Percentiles rank a stretch among this genome's conserved stretches.
phyloP scores from a whole-genome alignment of 345 rosid species.

The Eucalyptus sideroxylon region DNA sequence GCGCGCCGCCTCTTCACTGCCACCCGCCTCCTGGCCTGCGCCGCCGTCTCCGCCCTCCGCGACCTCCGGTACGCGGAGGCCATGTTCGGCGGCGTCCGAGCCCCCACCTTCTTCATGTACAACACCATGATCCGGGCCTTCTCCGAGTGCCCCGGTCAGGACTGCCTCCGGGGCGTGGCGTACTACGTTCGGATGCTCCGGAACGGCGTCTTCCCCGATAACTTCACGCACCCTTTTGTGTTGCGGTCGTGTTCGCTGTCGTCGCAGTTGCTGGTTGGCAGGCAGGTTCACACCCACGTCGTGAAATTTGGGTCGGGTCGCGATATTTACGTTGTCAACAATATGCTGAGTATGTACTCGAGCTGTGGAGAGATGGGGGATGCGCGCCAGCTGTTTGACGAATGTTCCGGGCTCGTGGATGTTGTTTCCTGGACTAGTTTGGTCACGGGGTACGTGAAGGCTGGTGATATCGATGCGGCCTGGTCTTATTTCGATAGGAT shows the following conservation, averaged over 20 bases:
- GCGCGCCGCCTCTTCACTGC: not conserved
- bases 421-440: conserved; percentile 1
- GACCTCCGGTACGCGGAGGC: not conserved
- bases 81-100: not conserved
- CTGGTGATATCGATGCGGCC: not conserved
- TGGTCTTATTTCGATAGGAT: not conserved
- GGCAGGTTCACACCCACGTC: not conserved
- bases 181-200: not conserved
- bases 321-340: not conserved
- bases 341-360: not conserved
- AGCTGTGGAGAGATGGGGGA: not conserved
- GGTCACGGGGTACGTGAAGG: not conserved
- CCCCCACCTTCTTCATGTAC: not conserved
- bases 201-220: not conserved
- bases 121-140: conserved; percentile 3
- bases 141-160: not conserved
- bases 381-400: not conserved
- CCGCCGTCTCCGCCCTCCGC: not conserved
- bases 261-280: not conserved
- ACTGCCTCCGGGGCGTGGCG: not conserved
- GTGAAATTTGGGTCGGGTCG: not conserved
- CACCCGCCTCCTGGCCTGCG: conserved; percentile 1
- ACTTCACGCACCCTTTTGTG: conserved; percentile 2
- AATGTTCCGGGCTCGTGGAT: not conserved
- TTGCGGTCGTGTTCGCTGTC: not conserved